Base-by-base conservation (phyloP, 2,329 filamentous ascomycete genomes). In the Esteya vermicola region DNA sequence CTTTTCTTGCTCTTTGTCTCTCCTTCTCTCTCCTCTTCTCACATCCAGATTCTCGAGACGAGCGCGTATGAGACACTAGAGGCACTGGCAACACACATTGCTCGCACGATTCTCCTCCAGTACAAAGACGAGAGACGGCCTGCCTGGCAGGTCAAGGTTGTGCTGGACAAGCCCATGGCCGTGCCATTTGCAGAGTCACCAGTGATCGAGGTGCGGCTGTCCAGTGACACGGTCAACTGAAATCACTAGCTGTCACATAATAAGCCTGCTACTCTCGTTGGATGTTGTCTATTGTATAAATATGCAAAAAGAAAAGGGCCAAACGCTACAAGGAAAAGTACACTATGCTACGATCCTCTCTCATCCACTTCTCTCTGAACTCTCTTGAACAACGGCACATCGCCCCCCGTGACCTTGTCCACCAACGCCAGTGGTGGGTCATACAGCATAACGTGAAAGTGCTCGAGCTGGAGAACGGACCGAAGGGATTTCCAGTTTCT, bases 391-490 rank as follows among this genome's bases (percentile, higher is more conserved):
- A 82, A 65, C 2, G 84, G 77, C 33, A 81, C 64, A 60, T 93
- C 85, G 12, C 78, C 80, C 28, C 74, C 63, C 6, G 85, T 94
- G 45, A 94, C 68, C 41, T 75, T 62, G 38, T 64, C 62, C 34
- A 94, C 59, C 48, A 93, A 85, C 4, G 64, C 67, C 30, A 67
- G 64, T 50, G 89, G 78, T 1, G 86, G 79, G 49, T 84, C 68
- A 56, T 79, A 82, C 40, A 95, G 64, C 85, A 95, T 86, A 53
- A 95, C 80, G 58, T 96, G 89, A 54, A 96, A 91, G 57, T 96
- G 89, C 64, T 95, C 88, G 10, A 96, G 75, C 1, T 82, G 76
- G 50, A 85, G 75, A 22, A 96, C 75, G 20, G 81, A 91, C 63
- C 94, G 94, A 48, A 95, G 62, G 14, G 71, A 74, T 40, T 67